Base-by-base conservation (phyloP, 768 basidiomycete species). In the Termitomyces sp. region DNA sequence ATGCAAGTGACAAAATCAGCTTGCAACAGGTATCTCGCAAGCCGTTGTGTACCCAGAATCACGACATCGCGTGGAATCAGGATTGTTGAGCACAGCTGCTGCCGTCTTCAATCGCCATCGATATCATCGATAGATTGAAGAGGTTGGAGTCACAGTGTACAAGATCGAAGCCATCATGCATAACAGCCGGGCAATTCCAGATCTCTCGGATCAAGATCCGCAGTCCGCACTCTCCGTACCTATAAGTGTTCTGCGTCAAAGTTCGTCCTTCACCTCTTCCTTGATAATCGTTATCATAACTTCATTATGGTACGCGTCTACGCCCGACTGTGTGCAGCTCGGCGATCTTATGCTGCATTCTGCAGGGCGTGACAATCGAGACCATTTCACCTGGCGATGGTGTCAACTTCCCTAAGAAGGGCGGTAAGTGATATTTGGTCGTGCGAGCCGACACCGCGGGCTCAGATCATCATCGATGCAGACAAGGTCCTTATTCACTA, bases 401-500 rank as follows among this genome's bases (percentile, higher is more conserved):
- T 58, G 59, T 61, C 55, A 79, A 54, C 63, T 92, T 79, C 74
- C 92, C 93, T 52, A 81, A 82, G 75, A 69, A 63, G 61, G 87
- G 89, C 60, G 90, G 91, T 89, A 65, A 54, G 87, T 78, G 30
- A 10, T 44, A 48, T 59, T 52, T 58, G 58, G 59, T 16, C 20
- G 20, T 36, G 43, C 28, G 47, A 43, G 47, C 43, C 20, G 10
- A 41, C 22, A 36, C 14, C 33, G 20, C 28, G 14, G 30, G 32
- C 62, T 65, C 46, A 61, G 58, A 61, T 65, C 63, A 47, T 62
- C 54, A 68, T 70, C 65, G 55, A 62, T 51, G 24, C 63, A 90
- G 88, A 91, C 75, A 79, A 22, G 30, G 90, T 93, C 36, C 72
- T 59, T 6, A 92, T 94, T 56, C 90, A 94, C 71, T 94, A 94